Base-by-base conservation (phyloP, 2,329 filamentous ascomycete species). In the Fusarium luffae region DNA sequence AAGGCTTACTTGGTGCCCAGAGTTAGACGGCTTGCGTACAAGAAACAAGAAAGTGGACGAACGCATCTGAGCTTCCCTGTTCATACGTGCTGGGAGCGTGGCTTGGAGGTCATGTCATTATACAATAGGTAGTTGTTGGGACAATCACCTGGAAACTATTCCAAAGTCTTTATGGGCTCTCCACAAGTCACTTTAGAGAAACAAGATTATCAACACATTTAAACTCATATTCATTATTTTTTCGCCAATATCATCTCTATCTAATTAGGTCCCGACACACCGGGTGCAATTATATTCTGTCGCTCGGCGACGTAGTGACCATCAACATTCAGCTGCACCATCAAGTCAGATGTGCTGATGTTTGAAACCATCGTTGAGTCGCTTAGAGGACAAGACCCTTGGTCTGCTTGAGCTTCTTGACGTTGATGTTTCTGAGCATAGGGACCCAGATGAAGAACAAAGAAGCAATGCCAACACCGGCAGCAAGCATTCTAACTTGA, bases 401-500 rank as follows among this genome's bases (percentile, higher is more conserved):
- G 34, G 75, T 77, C 56, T 79, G 77, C 16, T 63, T 64, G n/a
- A 68, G 70, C 69, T 77, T 74, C 30, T 69, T 71, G 14, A 79
- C 68, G 32, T 79, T 73, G 40, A 77, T 66, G 58, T 79, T 77
- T 62, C 71, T 71, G 34, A 79, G 66, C 67, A 79, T 63, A n/a
- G 71, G 54, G 18, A 77, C 72, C 66, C 75, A 76, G 23, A 76
- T 57, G 25, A 77, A 73, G 19, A 68, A 54, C 46, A 79, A 58
- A 6, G 54, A 66, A 54, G 77, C 74, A 58, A 79, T 66, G 3
- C 74, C 76, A 23, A 74, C 73, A 19, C 80, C 80, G n/a, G 79
- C 78, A 54, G 78, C 76, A 28, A 81, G 75, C 79, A 81, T 81
- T 34, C 76, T 68, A 14, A 77, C 79, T 76, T 87, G 84, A 7